Evolutionary conservation across 352 stramenopile species (phyloP), one percentile per base, ranked within the genome.

Genomic region (Blastocystis sp.): DNA sequence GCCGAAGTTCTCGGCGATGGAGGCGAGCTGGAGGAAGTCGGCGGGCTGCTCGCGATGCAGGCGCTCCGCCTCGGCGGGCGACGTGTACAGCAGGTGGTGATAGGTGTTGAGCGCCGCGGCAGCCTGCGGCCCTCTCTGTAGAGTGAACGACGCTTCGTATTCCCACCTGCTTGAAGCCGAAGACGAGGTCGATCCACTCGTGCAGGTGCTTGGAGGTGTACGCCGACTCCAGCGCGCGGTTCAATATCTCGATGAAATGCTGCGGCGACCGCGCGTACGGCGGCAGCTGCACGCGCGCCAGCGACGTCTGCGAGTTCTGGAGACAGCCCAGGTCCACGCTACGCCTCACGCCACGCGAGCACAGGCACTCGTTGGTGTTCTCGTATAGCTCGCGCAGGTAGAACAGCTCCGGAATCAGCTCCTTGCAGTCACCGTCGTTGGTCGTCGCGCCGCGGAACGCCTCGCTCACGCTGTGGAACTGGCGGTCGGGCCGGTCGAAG

Each of bases 111-210:
- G 93, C 2, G 92, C 92, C 45, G 94, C 91, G 10, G 95, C 62
- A 9, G 94, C 93, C 48, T 92, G 92, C 78, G 93, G 90, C 2
- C 93, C 93, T 17, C 41, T 28, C 61, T 59, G 76, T n/a, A 38
- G 4, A 10, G 14, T 19, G 34, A 59, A 11, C 9, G 41, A 7
- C 17, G 3, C 7, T 34, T 5, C 14, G 62, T 45, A 34, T 9
- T 2, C 77, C 43, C 19, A 93, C 91, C 90, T 99, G 97, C 88
- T 98, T 98, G 91, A 93, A 98, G 9, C 97, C 97, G 91, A 99
- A 99, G 28, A 99, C 96, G 9, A 99, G 92, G 91, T 99, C 97
- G 40, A 99, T 93, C 97, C 97, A 99, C 86, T 94, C 91, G 90
- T 99, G 96, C 28, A 99, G 91, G 90, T 98, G 92, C 48, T 92